Evolutionary conservation across 2,329 filamentous ascomycete species (phyloP).

Genomic region (Pseudocercospora eumusae): DNA sequence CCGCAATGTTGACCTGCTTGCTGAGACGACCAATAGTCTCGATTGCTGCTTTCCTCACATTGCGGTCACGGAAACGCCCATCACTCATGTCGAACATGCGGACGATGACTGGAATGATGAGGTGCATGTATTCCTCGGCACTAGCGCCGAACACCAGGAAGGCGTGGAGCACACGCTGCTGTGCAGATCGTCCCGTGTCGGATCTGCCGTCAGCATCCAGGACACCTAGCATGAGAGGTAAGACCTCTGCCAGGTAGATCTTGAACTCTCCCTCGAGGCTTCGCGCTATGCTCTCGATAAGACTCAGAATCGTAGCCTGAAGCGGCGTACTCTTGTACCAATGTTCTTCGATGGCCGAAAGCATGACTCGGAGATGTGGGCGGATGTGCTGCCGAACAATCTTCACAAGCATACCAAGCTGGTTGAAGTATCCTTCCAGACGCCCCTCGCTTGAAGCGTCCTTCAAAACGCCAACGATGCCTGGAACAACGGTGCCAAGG

Average conservation of each 20-base stretch:
- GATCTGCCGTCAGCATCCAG: slow-evolving; percentile 85
- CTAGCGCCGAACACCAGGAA: slow-evolving; percentile 95
- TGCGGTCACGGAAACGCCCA: slow-evolving; percentile 47
- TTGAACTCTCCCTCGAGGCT: slow-evolving; percentile 98
- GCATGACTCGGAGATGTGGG: slow-evolving; percentile 82
- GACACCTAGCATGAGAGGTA: slow-evolving; percentile 92
- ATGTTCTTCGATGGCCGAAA: slow-evolving; percentile 82
- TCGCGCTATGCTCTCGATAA: slow-evolving; percentile 91
- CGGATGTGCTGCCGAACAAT: slow-evolving; percentile 97
- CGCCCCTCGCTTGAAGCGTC: slow-evolving; percentile 66
- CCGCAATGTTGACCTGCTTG: slow-evolving; percentile 93
- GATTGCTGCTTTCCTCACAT: slow-evolving; percentile 83
- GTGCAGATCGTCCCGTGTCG: slow-evolving; percentile 51
- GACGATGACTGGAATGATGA: slow-evolving; percentile 95
- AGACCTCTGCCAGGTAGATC: slow-evolving; percentile 82
- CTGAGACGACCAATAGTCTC: slow-evolving; percentile 94
- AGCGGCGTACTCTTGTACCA: slow-evolving; percentile 80
- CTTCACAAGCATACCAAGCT: slow-evolving; percentile 86
- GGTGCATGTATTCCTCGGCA: slow-evolving; percentile 97
- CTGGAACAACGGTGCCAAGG: slow-evolving; percentile 88
- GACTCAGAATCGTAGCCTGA: slow-evolving; percentile 84
- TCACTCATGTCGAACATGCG: slow-evolving; percentile 78
- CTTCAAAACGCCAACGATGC: slow-evolving; percentile 85
- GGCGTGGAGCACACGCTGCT: slow-evolving; percentile 76
- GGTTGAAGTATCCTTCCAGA: slow-evolving; percentile 95